These are phyloP conservation scores for Dalbergia cochinchinensis DNA, from an alignment of 306 rosid species.

Conservation along the genomic window DNA sequence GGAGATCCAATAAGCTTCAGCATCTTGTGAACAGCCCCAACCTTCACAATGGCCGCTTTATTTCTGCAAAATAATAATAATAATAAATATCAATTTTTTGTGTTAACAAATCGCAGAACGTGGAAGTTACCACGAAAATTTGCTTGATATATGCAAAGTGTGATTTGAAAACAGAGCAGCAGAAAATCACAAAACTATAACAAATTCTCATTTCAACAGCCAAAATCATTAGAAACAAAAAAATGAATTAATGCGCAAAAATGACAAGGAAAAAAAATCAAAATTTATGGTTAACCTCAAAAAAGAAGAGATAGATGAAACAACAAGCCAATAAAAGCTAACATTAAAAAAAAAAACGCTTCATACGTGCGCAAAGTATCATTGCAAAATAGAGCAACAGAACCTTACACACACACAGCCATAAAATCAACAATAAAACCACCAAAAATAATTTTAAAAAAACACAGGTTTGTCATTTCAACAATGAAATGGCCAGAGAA, in stretches of 20 bases:
- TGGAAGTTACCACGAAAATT: not conserved
- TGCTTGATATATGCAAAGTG: conserved; percentile 15
- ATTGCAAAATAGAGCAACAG: no score
- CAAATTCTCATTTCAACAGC: conserved; percentile 15
- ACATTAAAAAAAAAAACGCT: no score
- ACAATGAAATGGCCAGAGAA: conserved; percentile 20
- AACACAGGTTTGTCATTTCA: not conserved
- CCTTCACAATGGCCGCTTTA: conserved; percentile 92
- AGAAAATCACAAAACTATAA: not conserved
- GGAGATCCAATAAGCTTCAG: conserved; percentile 75
- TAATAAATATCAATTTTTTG: not conserved
- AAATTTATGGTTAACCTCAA: not conserved
- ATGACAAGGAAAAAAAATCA: conserved; percentile 16
- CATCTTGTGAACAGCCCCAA: conserved; percentile 93
- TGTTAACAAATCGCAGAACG: not conserved
- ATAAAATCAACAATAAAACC: not conserved
- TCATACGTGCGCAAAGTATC: no score
- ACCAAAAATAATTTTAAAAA: not conserved
- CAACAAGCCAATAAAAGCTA: no score
- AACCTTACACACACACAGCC: no score
- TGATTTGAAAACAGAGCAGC: not conserved
- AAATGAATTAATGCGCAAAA: conserved; percentile 40
- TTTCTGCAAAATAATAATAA: conserved; percentile 58
- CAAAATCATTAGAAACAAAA: conserved; percentile 14
- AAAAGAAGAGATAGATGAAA: not conserved